phyloP scores from a whole-genome alignment of 1,284 basidiomycete genomes.

The Phaffia rhodozyma region DNA sequence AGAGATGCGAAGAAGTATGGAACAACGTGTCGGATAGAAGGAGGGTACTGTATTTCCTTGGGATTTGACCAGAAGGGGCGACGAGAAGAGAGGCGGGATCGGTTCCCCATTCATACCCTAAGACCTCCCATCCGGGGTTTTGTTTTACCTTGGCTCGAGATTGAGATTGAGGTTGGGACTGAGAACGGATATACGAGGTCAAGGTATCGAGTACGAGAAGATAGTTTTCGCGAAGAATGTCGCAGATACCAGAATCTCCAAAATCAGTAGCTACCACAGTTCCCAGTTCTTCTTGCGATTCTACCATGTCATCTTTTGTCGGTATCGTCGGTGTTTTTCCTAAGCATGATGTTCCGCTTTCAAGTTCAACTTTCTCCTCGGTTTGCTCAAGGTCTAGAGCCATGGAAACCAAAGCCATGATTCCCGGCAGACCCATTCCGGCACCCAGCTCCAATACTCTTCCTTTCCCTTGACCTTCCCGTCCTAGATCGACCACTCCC shows the following conservation, averaged over 20 bases:
- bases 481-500: slow-evolving; percentile 15
- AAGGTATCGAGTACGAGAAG: too few relatives aligned
- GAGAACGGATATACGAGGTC: too few relatives aligned
- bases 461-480: slow-evolving; percentile 7
- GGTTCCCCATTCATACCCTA: slow-evolving; percentile 30
- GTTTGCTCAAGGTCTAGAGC: too few relatives aligned
- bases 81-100: slow-evolving; percentile 20
- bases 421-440: too few relatives aligned
- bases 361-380: too few relatives aligned
- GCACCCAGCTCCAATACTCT: too few relatives aligned
- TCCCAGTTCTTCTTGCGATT: slow-evolving; percentile 13
- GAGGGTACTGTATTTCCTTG: slow-evolving; percentile 25
- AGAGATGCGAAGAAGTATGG: slow-evolving; percentile 26
- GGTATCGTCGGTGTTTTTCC: too few relatives aligned
- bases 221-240: slow-evolving; percentile 25
- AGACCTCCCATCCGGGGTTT: slow-evolving; percentile 22
- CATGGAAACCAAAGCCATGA: too few relatives aligned
- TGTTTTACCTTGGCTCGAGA: not conserved
- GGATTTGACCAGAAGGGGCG: not conserved
- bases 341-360: too few relatives aligned
- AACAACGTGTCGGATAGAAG: slow-evolving; percentile 33
- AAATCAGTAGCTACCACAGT: slow-evolving; percentile 32
- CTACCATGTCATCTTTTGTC: too few relatives aligned
- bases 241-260: slow-evolving; percentile 24
- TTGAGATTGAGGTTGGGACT: slow-evolving; percentile 9